Base-by-base conservation (phyloP, 345 rosid genomes). In the Bretschneidera sinensis region DNA sequence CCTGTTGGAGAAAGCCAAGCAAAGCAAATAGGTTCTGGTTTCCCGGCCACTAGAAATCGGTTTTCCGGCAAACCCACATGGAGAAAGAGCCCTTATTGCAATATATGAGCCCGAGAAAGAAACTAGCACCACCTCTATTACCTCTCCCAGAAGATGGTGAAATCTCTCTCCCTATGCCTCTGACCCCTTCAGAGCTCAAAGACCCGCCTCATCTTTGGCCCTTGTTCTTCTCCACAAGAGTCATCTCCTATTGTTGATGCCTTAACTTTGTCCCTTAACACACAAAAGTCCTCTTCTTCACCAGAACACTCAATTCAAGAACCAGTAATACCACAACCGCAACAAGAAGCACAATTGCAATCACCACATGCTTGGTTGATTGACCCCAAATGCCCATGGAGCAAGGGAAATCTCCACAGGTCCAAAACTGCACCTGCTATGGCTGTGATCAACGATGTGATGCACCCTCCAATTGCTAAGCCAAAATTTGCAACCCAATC, bases 341-440 rank as follows among this genome's bases (percentile, higher is more conserved):
- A 62, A 18, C 81, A 57, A 18, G 60, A 45, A 20, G 73, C 61
- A 43, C 71, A 51, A 4, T 19, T 17, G 16, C 71, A 63, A 20
- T 48, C 70, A 8, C 59, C 64, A 5, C 71, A 64, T 17, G 60
- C 83, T 14, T 79, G 75, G 76, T 59, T 82, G 43, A 48, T 81
- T 3, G 73, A 70, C 15, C 68, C 73, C 19, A 79, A 74, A 57
- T 68, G 58, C 13, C 21, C 55, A 62, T 39, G 74, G 68, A 20
- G 35, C 35, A 75, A 54, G 45, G 59, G 61, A 48, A 71, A 70
- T 62, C 85, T 78, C 43, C 97, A 90, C 79, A 73, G 97, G 62
- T 83, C 86, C 52, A 90, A 79, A 65, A 85, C 97, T 0, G 95
- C 96, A 9, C 95, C 99, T 1, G 86, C 97, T 25, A 83, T 94